Conservation (phyloP, 1,139 yeast genomes). For the Suhomyces kunorum region DNA sequence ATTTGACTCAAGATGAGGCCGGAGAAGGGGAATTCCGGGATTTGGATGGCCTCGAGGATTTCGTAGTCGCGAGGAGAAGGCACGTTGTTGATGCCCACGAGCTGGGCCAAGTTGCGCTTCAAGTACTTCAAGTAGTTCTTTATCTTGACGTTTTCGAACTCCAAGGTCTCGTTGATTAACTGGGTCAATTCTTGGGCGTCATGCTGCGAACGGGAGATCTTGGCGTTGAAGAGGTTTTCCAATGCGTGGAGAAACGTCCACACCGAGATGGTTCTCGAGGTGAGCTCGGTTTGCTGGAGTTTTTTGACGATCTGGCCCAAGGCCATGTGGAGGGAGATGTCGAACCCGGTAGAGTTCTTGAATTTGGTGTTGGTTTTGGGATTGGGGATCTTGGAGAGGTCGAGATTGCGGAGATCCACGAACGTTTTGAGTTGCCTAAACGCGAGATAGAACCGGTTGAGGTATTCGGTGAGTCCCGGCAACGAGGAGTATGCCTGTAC, state of each 20-base stretch:
- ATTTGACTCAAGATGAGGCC: slow-evolving; percentile 69
- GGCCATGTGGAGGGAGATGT: slow-evolving; percentile 57
- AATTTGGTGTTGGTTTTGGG: slow-evolving; percentile 28
- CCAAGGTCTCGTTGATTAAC: slow-evolving; percentile 73
- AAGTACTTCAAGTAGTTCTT: slow-evolving; percentile 30
- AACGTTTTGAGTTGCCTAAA: slow-evolving; percentile 33
- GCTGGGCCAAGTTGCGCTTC: slow-evolving; percentile 13
- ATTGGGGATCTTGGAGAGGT: slow-evolving; percentile 23
- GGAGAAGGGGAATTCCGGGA: slow-evolving; percentile 72
- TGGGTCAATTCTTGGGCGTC: slow-evolving; percentile 94
- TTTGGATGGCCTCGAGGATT: slow-evolving; percentile 29
- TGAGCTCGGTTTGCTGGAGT: slow-evolving; percentile 62
- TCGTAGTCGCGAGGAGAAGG: slow-evolving; percentile 19
- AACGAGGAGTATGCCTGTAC: slow-evolving; percentile 80
- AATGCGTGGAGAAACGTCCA: slow-evolving; percentile 76
- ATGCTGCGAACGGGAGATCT: slow-evolving; percentile 80
- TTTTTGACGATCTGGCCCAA: slow-evolving; percentile 54
- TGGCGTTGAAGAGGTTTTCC: slow-evolving; percentile 75
- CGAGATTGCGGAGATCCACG: slow-evolving; percentile 25
- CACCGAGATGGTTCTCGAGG: slow-evolving; percentile 62
- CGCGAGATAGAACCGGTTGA: slow-evolving; percentile 44
- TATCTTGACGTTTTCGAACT: slow-evolving; percentile 58
- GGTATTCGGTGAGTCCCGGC: slow-evolving; percentile 62
- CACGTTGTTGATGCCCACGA: slow-evolving; percentile 10
- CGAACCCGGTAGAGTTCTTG: slow-evolving; percentile 29